Evolutionary conservation across 2,329 filamentous ascomycete genomes (phyloP), one percentile per base, ranked within the genome.

Genomic region (Capronia americana): DNA sequence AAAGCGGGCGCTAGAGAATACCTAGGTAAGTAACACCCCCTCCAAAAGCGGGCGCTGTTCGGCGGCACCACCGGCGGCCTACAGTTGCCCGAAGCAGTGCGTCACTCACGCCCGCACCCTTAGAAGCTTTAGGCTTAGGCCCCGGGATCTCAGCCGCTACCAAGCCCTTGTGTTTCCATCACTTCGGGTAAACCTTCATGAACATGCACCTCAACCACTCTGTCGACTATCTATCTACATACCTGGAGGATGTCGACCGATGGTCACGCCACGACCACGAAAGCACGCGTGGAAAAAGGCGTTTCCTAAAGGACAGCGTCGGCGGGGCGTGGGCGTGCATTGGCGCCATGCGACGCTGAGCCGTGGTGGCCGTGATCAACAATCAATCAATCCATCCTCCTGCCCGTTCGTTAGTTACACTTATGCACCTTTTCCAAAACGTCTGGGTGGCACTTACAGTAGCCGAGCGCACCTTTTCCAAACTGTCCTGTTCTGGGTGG

Each of bases 351-450:
- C 48, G 24, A 12, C 20, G 7, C 20, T 46, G 30, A 48, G 28
- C 17, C 38, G 17, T 44, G 38, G 20, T 20, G 32, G 28, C 17
- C 38, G 17, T 44, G 38, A 44, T 20, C 38, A 32, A 14, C 41
- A 34, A 46, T 41, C 41, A 59, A 20, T 23, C 41, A 34, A 46
- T 41, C 41, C 50, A 20, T 23, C 57, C 17, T 23, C 24, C 41
- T 57, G 10, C 23, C 41, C 2, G 41, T n/a, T n/a, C n/a, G n/a
- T n/a, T n/a, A n/a, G n/a, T 50, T 50, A 48, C 57, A 59, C 57
- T 48, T 50, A 46, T 59, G 57, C 57, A 50, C 38, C 41, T 8
- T 59, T 50, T 50, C 57, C 41, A 59, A 50, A 59, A 32, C 57
- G 57, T 50, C 28, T 11, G 44, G 20, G 57, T 59, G 12, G 26